Evolutionary conservation across 495 filamentous ascomycete genomes (phyloP).

Genomic region (Lophiostoma macrostomum): DNA sequence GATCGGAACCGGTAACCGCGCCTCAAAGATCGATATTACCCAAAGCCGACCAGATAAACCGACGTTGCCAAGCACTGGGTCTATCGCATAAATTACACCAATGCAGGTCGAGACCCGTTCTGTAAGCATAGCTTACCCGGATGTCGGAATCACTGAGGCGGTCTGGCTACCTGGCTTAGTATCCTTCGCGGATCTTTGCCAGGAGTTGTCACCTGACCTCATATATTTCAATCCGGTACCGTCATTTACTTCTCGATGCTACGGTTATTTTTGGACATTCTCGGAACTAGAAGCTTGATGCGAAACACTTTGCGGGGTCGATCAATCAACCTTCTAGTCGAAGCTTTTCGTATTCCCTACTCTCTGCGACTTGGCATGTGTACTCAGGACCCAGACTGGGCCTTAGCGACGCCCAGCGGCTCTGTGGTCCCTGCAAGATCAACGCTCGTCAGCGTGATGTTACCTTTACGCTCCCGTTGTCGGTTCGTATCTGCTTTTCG

Average conservation of each 20-base stretch:
- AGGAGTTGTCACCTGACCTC: constrained; percentile 29
- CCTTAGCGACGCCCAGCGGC: background rate
- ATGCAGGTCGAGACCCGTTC: constrained; percentile 31
- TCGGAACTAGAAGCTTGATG: background rate
- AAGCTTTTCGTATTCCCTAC: constrained; percentile 33
- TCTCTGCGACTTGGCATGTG: constrained; percentile 11
- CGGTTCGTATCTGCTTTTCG: constrained; percentile 2
- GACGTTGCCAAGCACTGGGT: constrained; percentile 8
- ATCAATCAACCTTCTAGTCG: constrained; percentile 21
- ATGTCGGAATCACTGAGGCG: constrained; percentile 12
- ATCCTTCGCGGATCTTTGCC: background rate
- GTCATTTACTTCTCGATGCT: constrained; percentile 20
- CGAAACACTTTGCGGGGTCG: constrained; percentile 20
- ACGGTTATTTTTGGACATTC: constrained; percentile 27
- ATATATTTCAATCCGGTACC: constrained; percentile 27
- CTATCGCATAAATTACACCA: constrained; percentile 27
- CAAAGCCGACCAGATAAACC: constrained; percentile 19
- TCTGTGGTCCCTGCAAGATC: constrained; percentile 1
- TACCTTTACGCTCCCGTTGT: background rate
- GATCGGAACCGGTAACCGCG: constrained; percentile 8
- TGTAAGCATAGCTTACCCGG: constrained; percentile 29
- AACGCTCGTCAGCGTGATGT: background rate
- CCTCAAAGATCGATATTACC: constrained; percentile 18
- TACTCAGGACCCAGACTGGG: too few relatives aligned
- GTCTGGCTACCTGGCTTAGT: background rate